A percentile compares a stretch with the other conserved stretches of the same genome.
These are phyloP conservation scores for Pichia rugopelliculosa DNA, from an alignment of 805 yeast genomes.

Conservation along the genomic window DNA sequence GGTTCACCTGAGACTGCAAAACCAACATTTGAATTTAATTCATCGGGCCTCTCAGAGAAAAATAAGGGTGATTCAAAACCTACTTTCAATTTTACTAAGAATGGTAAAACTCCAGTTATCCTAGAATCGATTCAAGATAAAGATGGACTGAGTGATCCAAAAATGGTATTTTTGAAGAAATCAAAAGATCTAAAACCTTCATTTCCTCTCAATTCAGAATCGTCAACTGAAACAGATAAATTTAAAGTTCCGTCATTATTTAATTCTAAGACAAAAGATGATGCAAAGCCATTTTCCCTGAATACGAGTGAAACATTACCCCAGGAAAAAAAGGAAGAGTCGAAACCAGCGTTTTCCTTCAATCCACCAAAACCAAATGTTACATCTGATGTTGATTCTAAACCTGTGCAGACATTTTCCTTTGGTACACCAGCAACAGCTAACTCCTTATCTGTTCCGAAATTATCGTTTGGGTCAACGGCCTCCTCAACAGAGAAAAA, in stretches of 20 bases:
- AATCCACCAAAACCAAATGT: background rate
- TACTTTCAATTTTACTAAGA: background rate
- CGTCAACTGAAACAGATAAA: background rate
- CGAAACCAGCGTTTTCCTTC: background rate
- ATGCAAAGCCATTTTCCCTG: background rate
- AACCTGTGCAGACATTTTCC: background rate
- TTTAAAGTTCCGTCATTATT: background rate
- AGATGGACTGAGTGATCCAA: slow-evolving; percentile 1
- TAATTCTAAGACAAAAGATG: background rate
- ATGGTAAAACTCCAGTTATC: background rate
- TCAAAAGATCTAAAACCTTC: background rate
- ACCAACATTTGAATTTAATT: background rate
- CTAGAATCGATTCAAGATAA: background rate
- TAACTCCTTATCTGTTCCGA: background rate
- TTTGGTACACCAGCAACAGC: background rate
- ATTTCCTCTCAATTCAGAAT: background rate
- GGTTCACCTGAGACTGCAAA: background rate
- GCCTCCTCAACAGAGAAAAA: background rate
- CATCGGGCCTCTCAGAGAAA: background rate
- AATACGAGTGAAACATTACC: background rate
- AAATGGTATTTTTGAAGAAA: background rate
- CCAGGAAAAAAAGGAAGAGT: background rate
- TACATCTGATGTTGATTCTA: background rate
- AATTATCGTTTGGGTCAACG: background rate
- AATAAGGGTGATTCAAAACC: background rate